These are phyloP conservation scores for Geosmithia morbida DNA, from an alignment of 2,329 filamentous ascomycete genomes.

Conservation along the genomic window DNA sequence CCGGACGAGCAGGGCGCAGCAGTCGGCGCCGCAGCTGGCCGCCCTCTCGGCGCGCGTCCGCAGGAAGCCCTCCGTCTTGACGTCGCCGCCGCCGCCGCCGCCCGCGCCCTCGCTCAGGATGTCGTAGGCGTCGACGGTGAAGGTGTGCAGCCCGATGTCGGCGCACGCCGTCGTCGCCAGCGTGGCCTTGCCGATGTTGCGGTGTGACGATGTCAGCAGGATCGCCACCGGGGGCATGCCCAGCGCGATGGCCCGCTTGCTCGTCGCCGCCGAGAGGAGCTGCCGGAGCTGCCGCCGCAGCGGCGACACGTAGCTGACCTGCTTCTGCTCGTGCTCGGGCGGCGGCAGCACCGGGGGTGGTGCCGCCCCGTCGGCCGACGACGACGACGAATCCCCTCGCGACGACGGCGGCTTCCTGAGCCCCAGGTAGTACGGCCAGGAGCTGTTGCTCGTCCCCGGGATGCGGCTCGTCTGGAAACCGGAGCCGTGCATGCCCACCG, in stretches of 20 bases:
- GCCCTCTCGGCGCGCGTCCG: conserved; percentile 80
- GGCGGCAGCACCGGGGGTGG: conserved; percentile 21
- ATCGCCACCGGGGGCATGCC: conserved; percentile 81
- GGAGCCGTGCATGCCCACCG: conserved; percentile 81
- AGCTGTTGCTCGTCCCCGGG: conserved; percentile 59
- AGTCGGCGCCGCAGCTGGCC: conserved; percentile 72
- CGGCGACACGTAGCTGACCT: conserved; percentile 37
- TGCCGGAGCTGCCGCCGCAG: conserved; percentile 64
- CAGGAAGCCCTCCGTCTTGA: conserved; percentile 86
- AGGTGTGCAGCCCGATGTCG: conserved; percentile 82
- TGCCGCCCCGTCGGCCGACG: conserved; percentile 15
- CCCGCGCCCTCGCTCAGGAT: conserved; percentile 90
- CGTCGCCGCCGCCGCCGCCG: conserved; percentile 65
- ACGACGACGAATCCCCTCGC: neutral
- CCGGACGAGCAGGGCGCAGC: conserved; percentile 70
- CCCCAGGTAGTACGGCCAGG: conserved; percentile 84
- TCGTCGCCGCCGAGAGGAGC: conserved; percentile 77
- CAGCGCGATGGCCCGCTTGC: conserved; percentile 70
- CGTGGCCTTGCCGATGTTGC: conserved; percentile 84
- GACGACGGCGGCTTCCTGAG: conserved; percentile 45
- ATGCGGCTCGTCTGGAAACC: conserved; percentile 74
- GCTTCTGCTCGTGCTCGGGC: conserved; percentile 17
- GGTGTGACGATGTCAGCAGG: conserved; percentile 78
- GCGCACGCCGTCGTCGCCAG: conserved; percentile 63
- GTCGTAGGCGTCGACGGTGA: conserved; percentile 82